phyloP scores from a whole-genome alignment of 306 rosid genomes.

The Comarum palustre region DNA sequence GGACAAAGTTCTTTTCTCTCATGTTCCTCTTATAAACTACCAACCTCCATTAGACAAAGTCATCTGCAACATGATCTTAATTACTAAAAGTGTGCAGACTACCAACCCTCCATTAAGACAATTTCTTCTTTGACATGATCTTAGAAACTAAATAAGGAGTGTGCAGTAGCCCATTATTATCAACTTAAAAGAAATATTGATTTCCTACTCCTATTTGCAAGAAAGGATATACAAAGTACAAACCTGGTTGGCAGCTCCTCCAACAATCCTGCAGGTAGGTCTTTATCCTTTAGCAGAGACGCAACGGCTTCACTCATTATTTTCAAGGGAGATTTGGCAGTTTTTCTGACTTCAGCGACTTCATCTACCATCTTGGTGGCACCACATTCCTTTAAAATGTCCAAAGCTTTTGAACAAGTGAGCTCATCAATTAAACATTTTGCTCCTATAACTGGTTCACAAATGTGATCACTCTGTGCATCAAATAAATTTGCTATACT shows the following conservation, averaged over 20 bases:
- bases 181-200: not conserved
- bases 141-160: not conserved
- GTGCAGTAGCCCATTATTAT: not conserved
- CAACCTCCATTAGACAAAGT: not conserved
- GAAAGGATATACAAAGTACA: constrained; percentile 24
- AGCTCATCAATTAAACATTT: constrained; percentile 35
- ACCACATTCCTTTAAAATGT: constrained; percentile 56
- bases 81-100: no score
- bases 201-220: not conserved
- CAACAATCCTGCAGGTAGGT: constrained; percentile 51
- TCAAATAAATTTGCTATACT: constrained; percentile 32
- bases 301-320: constrained; percentile 64
- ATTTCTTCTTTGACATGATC: not conserved
- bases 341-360: constrained; percentile 50
- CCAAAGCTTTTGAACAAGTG: constrained; percentile 48
- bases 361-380: constrained; percentile 50
- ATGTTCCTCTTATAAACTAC: not conserved
- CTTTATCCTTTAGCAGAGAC: constrained; percentile 54
- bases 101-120: not conserved
- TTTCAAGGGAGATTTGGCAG: constrained; percentile 64
- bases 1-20: not conserved
- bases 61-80: no score
- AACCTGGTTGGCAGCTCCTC: constrained; percentile 91
- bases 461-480: constrained; percentile 36
- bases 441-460: constrained; percentile 30